Base-by-base conservation (phyloP, 1,284 basidiomycete species). In the Erythrobasidium hasegawianum region DNA sequence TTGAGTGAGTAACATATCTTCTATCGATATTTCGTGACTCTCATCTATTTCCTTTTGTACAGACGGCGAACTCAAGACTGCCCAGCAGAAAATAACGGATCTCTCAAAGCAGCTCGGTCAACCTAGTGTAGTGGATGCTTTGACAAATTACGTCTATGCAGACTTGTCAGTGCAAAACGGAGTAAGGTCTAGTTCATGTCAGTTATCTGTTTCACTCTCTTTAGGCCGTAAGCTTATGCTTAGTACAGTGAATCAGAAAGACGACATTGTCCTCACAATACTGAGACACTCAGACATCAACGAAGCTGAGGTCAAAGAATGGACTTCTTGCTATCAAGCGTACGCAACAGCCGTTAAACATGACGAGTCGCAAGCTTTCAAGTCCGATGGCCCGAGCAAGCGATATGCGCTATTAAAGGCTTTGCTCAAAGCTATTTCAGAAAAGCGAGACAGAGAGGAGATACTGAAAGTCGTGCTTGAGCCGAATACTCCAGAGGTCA, bases 401-500 rank as follows among this genome's bases (percentile, higher is more conserved):
- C n/a, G 16, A 24, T 47, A 18, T 24, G 43, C 43, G 7, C n/a
- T 18, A 4, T 8, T 24, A 8, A 47, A 47, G 43, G 43, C 43
- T 24, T 24, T 47, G 43, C 43, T 47, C 43, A 47, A 24, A n/a
- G 43, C 43, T 14, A 47, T 47, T 18, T 47, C 43, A 8, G 43
- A 24, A 47, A 47, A 47, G 43, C 43, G 43, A 8, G 43, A 47
- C 22, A 24, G n/a, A 8, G 43, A 47, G 22, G n/a, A 47, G 22
- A 24, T 47, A 4, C 43, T 47, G n/a, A 47, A 47, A 16, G 43
- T 47, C 16, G n/a, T 47, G n/a, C 22, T 47, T 18, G 43, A 47
- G 14, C 43, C 43, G 16, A 47, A 47, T 47, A 47, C 43, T n/a
- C n/a, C 43, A 5, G 43, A 47, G 43, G 43, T 47, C n/a, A n/a